phyloP scores from a whole-genome alignment of 306 rosid genomes.

The Ammopiptanthus mongolicus region DNA sequence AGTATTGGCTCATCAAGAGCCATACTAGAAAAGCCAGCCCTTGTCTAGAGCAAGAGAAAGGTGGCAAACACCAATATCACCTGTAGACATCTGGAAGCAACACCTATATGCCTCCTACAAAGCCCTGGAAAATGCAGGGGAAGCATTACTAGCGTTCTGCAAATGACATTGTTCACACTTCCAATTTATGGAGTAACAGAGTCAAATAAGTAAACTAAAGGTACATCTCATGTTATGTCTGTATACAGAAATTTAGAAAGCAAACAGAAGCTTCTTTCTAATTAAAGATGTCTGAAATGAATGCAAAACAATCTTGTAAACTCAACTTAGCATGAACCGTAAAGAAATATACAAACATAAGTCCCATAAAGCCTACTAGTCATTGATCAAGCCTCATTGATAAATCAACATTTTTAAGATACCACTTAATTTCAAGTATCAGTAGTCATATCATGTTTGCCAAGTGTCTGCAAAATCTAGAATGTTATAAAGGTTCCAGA shows the following conservation, averaged over 20 bases:
- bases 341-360: neutral
- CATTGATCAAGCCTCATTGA: conserved; percentile 2
- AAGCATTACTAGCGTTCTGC: conserved; percentile 49
- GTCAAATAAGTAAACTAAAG: conserved; percentile 22
- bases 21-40: conserved; percentile 30
- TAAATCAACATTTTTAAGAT: conserved; percentile 13
- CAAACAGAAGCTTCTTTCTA: conserved; percentile 17
- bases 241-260: conserved; percentile 25
- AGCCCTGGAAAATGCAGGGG: conserved; percentile 75
- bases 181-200: conserved; percentile 34
- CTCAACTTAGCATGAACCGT: conserved; percentile 17
- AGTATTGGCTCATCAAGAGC: conserved; percentile 39
- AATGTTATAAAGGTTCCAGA: conserved; percentile 11
- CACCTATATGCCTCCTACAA: conserved; percentile 54
- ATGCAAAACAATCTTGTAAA: conserved; percentile 25
- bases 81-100: conserved; percentile 54
- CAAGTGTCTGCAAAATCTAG: conserved; percentile 11
- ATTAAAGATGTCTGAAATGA: neutral
- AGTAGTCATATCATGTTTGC: conserved; percentile 17
- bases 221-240: conserved; percentile 11
- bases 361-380: conserved; percentile 8
- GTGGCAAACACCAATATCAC: conserved; percentile 36
- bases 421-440: conserved; percentile 19
- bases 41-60: conserved; percentile 39
- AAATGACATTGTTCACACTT: conserved; percentile 35